Base-by-base conservation (phyloP, 2,329 filamentous ascomycete genomes). In the Clarireedia homoeocarpa region DNA sequence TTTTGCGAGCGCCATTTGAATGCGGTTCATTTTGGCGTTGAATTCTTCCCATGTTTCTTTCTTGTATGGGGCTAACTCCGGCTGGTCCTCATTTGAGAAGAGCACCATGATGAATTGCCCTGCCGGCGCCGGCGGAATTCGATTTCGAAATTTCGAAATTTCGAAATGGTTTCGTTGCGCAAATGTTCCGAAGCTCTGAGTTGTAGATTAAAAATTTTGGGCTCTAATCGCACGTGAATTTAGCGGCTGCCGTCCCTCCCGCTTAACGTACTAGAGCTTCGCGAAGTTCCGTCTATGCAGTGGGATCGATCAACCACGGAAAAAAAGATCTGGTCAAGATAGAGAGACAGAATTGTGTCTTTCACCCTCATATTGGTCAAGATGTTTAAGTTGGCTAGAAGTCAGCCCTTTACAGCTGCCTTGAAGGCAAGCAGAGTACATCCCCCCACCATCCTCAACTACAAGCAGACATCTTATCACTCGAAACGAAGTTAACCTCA, bases 371-470 rank as follows among this genome's bases (percentile, higher is more conserved):
- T 58, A 61, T 56, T 60, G 59, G 68, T 71, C 74, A 81, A 68
- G 69, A 96, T 96, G 91, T 95, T 91, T 80, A 94, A 86, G 76
- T 77, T 95, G 73, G 86, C 86, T 72, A 86, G 90, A 77, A 87
- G 83, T 77, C 83, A 87, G 75, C 86, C 87, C 73, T 77, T 92
- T 77, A 84, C 87, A 73, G 84, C 88, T 76, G 88, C 87, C 74
- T 74, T 95, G 73, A 85, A 84, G 75, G 83, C 86, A 72, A 82
- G 83, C 74, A 86, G 84, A 79, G 90, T 91, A 76, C 72, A 80
- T 74, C 51, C 50, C 63, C 62, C 62, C 55, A 53, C 26, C 17
- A 39, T n/a, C 36, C 38, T 30, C 53, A 45, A 24, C 48, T 47
- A 60, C 40, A 17, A 24, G 17, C 20, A 44, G 23, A 24, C 59